Conservation (phyloP, 2,329 filamentous ascomycete genomes). For the Fusarium multiceps region DNA sequence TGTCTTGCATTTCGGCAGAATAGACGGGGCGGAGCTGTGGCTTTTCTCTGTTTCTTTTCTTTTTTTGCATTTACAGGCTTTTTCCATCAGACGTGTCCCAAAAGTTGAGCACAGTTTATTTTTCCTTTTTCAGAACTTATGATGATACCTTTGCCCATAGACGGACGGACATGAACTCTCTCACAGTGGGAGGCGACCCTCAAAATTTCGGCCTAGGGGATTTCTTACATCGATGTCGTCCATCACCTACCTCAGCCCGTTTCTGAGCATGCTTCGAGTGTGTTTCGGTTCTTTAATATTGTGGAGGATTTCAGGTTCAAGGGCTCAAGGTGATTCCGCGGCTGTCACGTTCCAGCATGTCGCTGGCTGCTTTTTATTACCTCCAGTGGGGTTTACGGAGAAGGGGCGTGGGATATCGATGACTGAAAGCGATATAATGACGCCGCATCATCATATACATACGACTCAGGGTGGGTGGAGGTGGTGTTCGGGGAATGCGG, state of each 20-base stretch:
- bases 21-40: slow-evolving; percentile 61
- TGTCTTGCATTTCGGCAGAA: slow-evolving; percentile 61
- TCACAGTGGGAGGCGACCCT: slow-evolving; percentile 48
- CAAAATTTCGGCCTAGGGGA: slow-evolving; percentile 45
- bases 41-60: slow-evolving; percentile 11
- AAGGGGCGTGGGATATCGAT: slow-evolving; percentile 32
- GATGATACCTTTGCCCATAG: slow-evolving; percentile 65
- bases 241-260: slow-evolving; percentile 42
- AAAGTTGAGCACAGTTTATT: slow-evolving; percentile 57
- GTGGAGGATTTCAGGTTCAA: slow-evolving; percentile 43
- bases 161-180: slow-evolving; percentile 52
- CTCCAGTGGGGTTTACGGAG: slow-evolving; percentile 11
- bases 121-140: slow-evolving; percentile 54
- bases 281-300: slow-evolving; percentile 48
- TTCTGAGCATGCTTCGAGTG: slow-evolving; percentile 42
- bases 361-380: slow-evolving; percentile 39
- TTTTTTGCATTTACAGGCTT: slow-evolving; percentile 61
- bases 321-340: slow-evolving; percentile 29
- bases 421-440: slow-evolving; percentile 24
- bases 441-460: slow-evolving; percentile 30
- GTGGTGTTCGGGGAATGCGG: slow-evolving; percentile 34
- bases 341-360: slow-evolving; percentile 31
- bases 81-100: slow-evolving; percentile 58
- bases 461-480: slow-evolving; percentile 24
- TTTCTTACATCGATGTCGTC: slow-evolving; percentile 49